These are phyloP conservation scores for Aspergillus affinis DNA, from an alignment of 495 filamentous ascomycete species.

Conservation along the genomic window DNA sequence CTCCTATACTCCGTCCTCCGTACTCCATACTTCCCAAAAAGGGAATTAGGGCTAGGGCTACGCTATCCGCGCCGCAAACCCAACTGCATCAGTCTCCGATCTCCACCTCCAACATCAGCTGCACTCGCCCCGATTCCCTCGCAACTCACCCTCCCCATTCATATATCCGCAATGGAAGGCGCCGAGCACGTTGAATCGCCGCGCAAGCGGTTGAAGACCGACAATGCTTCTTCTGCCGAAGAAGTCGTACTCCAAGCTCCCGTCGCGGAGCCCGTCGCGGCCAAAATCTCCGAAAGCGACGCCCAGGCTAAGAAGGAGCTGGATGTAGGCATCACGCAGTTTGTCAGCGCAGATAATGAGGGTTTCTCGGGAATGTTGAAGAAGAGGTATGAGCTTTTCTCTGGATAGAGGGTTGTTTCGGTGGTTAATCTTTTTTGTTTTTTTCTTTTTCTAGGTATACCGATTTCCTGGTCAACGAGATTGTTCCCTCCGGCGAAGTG, in stretches of 20 bases:
- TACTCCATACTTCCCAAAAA: conserved; percentile 14
- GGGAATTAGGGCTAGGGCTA: conserved; percentile 17
- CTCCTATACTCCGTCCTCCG: too few relatives aligned
- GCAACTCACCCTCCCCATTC: conserved; percentile 9
- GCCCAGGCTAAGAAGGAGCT: conserved; percentile 43
- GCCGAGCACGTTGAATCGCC: conserved; percentile 42
- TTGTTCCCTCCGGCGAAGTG: conserved; percentile 73
- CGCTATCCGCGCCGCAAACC: conserved; percentile 8
- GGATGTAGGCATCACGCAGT: conserved; percentile 57
- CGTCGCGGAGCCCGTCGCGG: conserved; percentile 15
- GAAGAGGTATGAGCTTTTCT: conserved; percentile 46
- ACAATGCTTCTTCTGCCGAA: conserved; percentile 23
- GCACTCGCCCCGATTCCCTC: conserved; percentile 9
- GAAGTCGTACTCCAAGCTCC: conserved; percentile 17
- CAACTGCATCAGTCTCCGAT: not conserved
- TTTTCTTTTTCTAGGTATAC: conserved; percentile 64
- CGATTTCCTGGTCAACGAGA: conserved; percentile 95
- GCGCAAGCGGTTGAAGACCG: conserved; percentile 45
- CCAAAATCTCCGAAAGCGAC: conserved; percentile 18
- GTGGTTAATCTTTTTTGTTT: conserved; percentile 11
- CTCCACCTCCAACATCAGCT: not conserved
- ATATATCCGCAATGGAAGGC: conserved; percentile 34
- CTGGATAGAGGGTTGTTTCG: conserved; percentile 2
- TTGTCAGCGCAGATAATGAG: conserved; percentile 46
- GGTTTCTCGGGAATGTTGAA: conserved; percentile 59